Evolutionary conservation across 257 asterid genomes (phyloP), one percentile per base, ranked within the genome.

Genomic region (Primulina eburnea): DNA sequence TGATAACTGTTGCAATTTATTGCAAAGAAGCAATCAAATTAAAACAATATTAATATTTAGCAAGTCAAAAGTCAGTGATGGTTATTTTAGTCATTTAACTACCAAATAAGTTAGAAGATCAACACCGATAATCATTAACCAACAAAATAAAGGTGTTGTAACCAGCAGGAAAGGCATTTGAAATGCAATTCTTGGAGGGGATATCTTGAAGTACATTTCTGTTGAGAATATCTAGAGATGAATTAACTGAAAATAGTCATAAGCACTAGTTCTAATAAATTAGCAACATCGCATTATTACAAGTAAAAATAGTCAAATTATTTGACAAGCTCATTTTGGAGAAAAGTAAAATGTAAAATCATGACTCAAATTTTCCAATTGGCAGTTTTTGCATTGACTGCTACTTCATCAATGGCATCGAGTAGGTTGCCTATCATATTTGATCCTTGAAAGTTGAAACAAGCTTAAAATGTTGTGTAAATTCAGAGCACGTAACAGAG

Each of bases 401-500:
- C 20, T 16, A 17, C 57, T 50, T 16, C 57, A 50, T 14, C 21
- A 50, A 50, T 50, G 57, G 17, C 57, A 17, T 50, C 21, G 21
- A 50, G 57, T 16, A 50, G 57, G 17, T 17, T 29, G 35, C 14
- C 18, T 11, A 4, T 62, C 69, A 60, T 30, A 24, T 14, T 50
- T 50, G 60, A 60, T 56, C 50, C 47, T 34, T 32, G 70, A 20
- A 68, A 34, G 24, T 34, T 32, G 70, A 20, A 68, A 34, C 30
- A 70, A 57, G 71, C 67, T 34, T 35, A 57, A 9, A 16, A 18
- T 17, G 35, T 66, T 24, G 14, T n/a, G 61, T 5, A 62, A 24
- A 65, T 30, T 60, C 62, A 69, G 53, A 73, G 55, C 69, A 71
- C 68, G 33, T 7, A 24, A 37, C 53, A 67, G 34, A 73, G n/a